Conservation (phyloP, 768 basidiomycete species). For the Podaxis sp. region DNA sequence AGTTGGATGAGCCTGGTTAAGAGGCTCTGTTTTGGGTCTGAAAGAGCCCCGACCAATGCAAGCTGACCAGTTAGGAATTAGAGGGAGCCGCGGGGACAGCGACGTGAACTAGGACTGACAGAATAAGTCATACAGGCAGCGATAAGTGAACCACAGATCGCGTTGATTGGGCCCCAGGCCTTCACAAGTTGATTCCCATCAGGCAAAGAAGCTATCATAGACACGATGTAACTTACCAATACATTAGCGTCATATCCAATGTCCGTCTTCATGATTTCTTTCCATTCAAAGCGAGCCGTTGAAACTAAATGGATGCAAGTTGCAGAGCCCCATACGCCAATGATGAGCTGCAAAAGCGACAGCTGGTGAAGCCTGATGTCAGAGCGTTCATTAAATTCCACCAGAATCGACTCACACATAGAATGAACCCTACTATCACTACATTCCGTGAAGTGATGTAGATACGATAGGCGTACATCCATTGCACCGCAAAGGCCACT, state of each 20-base stretch:
- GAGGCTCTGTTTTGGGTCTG: not conserved
- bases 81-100: not conserved
- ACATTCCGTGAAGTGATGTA: not conserved
- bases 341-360: slow-evolving; percentile 2
- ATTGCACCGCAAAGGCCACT: slow-evolving; percentile 2
- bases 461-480: slow-evolving; percentile 1
- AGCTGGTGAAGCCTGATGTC: not conserved
- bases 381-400: not conserved
- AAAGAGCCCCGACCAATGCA: not conserved
- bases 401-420: not conserved
- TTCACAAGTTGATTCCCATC: not conserved
- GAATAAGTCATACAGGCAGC: not conserved
- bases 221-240: not conserved
- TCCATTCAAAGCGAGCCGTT: not conserved
- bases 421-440: not conserved
- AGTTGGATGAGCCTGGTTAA: not conserved
- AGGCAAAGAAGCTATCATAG: too few relatives aligned
- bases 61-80: not conserved
- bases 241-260: not conserved
- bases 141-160: not conserved
- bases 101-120: not conserved
- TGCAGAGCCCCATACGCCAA: slow-evolving; percentile 1
- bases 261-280: not conserved
- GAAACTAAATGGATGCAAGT: not conserved
- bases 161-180: slow-evolving; percentile 2